Base-by-base conservation (phyloP, 805 yeast species). In the Ogataea glucozyma region DNA sequence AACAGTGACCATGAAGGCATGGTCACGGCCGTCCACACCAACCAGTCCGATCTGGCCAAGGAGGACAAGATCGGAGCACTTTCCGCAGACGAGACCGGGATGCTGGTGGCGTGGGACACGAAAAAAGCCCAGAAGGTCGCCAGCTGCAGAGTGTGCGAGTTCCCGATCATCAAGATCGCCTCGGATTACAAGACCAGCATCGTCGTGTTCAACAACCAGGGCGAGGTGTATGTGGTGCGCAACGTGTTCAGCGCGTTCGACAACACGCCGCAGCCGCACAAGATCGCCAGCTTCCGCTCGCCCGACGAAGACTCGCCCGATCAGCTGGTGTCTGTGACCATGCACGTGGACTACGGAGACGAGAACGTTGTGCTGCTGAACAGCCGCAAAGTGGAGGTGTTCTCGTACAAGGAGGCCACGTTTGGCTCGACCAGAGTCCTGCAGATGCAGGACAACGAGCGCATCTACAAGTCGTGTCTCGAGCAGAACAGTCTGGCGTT, bases 261-360 rank as follows among this genome's bases (percentile, higher is more conserved):
- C 22, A 21, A 41, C 24, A 31, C 38, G 6, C 49, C 46, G 0
- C 14, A 37, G 19, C 26, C 44, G 9, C 23, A 22, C 17, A 43
- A 33, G 34, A 27, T 50, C 37, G 46, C 27, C 10, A 26, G 20
- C 1, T 32, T 43, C n/a, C 38, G 43, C 12, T 44, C 44, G 8
- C 26, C 20, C 3, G 27, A 29, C 12, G 47, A 42, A 8, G 33
- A 40, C 18, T 7, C 38, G 22, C 17, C 36, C 6, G 46, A 41
- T 21, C 46, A 46, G 17, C 35, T 46, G 14, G 40, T 54, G 13
- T 41, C 56, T 7, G 30, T 47, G 20, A 47, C 46, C 16, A 39
- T 62, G 50, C 22, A 41, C 8, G 58, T 64, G 20, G 70, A 66
- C 51, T 65, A 60, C 41, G 69, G 69, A 3, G 58, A 54, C 14